Conservation (phyloP, 2,329 filamentous ascomycete species). For the Talaromyces amestolkiae region DNA sequence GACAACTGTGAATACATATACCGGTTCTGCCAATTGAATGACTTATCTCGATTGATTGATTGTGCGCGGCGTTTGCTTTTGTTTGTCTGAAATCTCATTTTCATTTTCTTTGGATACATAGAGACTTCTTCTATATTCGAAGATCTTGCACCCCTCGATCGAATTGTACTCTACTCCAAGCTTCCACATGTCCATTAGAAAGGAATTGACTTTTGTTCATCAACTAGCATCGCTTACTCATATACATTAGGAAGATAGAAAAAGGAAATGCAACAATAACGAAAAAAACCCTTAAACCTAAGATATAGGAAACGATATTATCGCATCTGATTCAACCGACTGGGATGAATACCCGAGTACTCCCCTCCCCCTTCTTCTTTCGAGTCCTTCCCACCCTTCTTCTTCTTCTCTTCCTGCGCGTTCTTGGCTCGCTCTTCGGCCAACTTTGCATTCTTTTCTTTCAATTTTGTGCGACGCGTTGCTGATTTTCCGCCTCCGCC, state of each 20-base stretch:
- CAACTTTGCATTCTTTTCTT: conserved; percentile 80
- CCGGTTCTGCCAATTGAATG: neutral
- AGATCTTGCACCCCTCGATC: neutral
- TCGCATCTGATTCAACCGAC: conserved; percentile 40
- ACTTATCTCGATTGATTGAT: neutral
- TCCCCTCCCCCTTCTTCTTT: conserved; percentile 30
- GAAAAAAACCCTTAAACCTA: neutral
- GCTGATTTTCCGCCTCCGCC: conserved; percentile 78
- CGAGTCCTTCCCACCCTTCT: conserved; percentile 31
- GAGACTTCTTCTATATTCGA: neutral
- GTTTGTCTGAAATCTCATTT: conserved; percentile 20
- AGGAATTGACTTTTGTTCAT: neutral
- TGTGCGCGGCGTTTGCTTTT: conserved; percentile 16
- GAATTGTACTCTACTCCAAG: neutral
- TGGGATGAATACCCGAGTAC: conserved; percentile 44
- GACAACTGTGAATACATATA: conserved; percentile 10
- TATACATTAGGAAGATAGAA: neutral
- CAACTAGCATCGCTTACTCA: neutral
- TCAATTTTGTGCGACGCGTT: conserved; percentile 71
- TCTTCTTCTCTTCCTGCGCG: conserved; percentile 49
- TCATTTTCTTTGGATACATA: neutral
- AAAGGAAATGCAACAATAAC: neutral
- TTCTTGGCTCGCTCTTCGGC: conserved; percentile 63
- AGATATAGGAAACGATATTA: neutral
- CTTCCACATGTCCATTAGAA: neutral